Evolutionary conservation across 345 rosid species (phyloP).

Genomic region (Hibiscus mutabilis): DNA sequence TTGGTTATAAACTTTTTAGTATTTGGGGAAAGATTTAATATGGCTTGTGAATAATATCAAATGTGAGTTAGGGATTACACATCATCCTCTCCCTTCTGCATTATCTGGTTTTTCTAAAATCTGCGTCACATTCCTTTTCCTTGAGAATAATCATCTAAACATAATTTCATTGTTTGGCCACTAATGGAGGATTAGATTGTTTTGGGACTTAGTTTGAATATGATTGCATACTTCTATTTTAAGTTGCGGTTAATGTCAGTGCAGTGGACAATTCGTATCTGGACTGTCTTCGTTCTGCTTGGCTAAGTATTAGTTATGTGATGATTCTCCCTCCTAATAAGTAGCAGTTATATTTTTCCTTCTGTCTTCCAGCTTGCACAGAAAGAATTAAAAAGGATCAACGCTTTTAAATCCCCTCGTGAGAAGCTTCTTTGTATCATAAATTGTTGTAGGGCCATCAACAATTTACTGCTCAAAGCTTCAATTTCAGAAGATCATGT

Average conservation of each 20-base stretch:
- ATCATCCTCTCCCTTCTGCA: neutral
- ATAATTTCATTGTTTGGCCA: neutral
- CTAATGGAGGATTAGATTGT: neutral
- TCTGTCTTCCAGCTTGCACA: conserved; percentile 48
- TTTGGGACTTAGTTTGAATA: neutral
- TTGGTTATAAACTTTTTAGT: neutral
- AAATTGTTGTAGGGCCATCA: conserved; percentile 56
- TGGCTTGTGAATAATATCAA: neutral
- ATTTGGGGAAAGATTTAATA: neutral
- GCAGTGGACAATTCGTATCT: neutral
- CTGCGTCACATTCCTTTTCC: neutral
- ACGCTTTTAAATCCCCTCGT: conserved; percentile 37
- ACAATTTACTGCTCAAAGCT: conserved; percentile 49
- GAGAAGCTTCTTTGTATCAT: conserved; percentile 48
- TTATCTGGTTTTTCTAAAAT: neutral
- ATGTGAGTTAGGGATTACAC: neutral
- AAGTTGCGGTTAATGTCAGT: neutral
- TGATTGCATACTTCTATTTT: neutral
- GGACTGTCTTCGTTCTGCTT: neutral
- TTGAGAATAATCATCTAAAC: neutral
- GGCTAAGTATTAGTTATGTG: neutral
- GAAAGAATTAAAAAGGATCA: conserved; percentile 40
- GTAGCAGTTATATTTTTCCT: neutral
- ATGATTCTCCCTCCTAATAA: neutral
- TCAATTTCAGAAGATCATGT: conserved; percentile 40